These are phyloP conservation scores for Borovskyia barvae DNA, from an alignment of 208 protist genomes.

Conservation along the genomic window DNA sequence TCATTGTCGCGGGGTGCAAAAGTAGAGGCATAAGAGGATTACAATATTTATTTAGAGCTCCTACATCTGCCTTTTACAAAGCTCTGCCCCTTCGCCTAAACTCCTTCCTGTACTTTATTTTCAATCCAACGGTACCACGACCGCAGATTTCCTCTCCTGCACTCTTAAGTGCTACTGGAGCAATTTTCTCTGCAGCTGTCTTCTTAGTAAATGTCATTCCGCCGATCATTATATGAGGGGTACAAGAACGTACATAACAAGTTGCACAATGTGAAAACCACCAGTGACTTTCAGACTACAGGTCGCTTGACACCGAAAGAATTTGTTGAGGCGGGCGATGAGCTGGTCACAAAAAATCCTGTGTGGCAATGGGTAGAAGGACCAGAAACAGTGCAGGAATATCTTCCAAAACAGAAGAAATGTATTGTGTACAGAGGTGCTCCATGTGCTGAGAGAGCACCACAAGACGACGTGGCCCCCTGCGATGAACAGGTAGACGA, in stretches of 20 bases:
- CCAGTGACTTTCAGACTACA: slow-evolving; percentile 49
- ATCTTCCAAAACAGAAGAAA: slow-evolving; percentile 95
- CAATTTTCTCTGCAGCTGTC: slow-evolving; percentile 2
- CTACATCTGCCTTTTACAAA: too few species aligned
- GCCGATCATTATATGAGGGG: slow-evolving; percentile 49
- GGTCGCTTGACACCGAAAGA: slow-evolving; percentile 73
- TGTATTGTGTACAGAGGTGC: slow-evolving; percentile 90
- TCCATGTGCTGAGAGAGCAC: slow-evolving; percentile 45
- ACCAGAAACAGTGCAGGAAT: slow-evolving; percentile 62
- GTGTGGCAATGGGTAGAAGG: slow-evolving; percentile 95
- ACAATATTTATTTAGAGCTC: too few species aligned
- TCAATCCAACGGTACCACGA: too few species aligned
- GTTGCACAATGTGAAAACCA: slow-evolving; percentile 45
- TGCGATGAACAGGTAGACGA: slow-evolving; percentile 21
- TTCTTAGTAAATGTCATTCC: slow-evolving; percentile 19
- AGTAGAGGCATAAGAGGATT: too few species aligned
- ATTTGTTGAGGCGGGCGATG: slow-evolving; percentile 95
- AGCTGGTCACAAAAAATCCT: slow-evolving; percentile 93
- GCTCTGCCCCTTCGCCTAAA: too few species aligned
- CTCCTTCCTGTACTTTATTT: too few species aligned
- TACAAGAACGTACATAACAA: slow-evolving; percentile 63
- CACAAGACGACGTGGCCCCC: slow-evolving; percentile 6
- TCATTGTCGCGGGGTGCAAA: too few species aligned
- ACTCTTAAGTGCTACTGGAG: too few species aligned
- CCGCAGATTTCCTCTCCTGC: too few species aligned